Conservation (phyloP, 208 protist genomes). For the Acanthamoeba divionensis region DNA sequence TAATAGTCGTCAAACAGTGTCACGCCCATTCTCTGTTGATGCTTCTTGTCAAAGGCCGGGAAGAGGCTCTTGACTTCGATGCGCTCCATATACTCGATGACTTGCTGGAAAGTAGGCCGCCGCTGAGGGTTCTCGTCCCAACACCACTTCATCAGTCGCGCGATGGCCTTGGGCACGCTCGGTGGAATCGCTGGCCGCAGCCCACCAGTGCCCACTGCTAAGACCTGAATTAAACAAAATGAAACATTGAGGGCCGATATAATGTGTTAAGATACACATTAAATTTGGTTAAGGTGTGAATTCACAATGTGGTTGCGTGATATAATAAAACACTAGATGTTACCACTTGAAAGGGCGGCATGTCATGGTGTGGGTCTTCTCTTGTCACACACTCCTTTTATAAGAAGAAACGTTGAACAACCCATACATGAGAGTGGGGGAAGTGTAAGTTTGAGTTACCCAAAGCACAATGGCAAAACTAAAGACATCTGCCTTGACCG, state of each 20-base stretch:
- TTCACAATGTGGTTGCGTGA: neutral
- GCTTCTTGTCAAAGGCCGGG: too few species aligned
- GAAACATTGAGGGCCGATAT: neutral
- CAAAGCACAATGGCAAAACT: slow-evolving; percentile 16
- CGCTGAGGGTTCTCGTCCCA: slow-evolving; percentile 5
- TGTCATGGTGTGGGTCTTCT: slow-evolving; percentile 17
- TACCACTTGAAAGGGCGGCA: slow-evolving; percentile 31
- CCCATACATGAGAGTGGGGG: neutral
- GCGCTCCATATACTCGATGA: too few species aligned
- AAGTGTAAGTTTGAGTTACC: neutral
- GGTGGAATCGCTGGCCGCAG: neutral
- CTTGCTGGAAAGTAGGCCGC: slow-evolving; percentile 1
- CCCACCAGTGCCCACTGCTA: neutral
- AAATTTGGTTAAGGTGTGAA: neutral
- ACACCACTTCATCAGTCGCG: neutral
- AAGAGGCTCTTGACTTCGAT: too few species aligned
- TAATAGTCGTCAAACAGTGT: too few species aligned
- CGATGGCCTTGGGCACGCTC: neutral
- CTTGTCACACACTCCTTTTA: slow-evolving; percentile 4
- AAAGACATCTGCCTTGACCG: slow-evolving; percentile 37
- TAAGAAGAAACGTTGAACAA: neutral
- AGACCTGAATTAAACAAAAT: neutral
- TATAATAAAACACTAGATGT: too few species aligned
- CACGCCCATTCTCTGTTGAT: too few species aligned
- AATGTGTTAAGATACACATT: neutral